These are phyloP conservation scores for Sistotremastrum suecicum DNA, from an alignment of 768 basidiomycete species.

Conservation along the genomic window DNA sequence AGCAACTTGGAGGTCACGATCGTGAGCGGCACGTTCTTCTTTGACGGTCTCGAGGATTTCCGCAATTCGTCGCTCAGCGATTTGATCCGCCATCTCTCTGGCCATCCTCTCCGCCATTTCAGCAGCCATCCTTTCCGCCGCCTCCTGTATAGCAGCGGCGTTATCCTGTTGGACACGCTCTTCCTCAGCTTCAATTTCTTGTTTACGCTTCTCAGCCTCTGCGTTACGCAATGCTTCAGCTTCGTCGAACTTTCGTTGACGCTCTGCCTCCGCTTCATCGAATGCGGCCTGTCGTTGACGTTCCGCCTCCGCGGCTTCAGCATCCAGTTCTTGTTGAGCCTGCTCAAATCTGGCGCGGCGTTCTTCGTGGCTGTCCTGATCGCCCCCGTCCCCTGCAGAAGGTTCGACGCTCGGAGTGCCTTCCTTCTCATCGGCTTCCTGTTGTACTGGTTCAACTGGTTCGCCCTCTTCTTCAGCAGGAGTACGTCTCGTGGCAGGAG, in stretches of 20 bases:
- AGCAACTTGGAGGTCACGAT: conserved; percentile 8
- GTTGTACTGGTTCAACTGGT: no score
- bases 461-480: no score
- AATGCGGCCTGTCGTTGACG: conserved; percentile 5
- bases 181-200: neutral
- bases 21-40: conserved; percentile 11
- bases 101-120: conserved; percentile 1
- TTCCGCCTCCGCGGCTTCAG: no score
- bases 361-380: no score
- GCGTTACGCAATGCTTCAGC: conserved; percentile 26
- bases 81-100: conserved; percentile 10
- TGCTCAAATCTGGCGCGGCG: no score
- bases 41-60: conserved; percentile 47
- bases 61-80: conserved; percentile 38
- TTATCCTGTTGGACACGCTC: neutral
- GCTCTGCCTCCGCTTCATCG: conserved; percentile 32
- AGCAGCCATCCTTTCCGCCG: neutral
- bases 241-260: conserved; percentile 41
- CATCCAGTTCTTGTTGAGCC: no score
- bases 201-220: neutral
- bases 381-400: no score
- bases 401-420: no score
- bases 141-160: no score
- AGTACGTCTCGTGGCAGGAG: no score
- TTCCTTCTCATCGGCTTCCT: no score